These are phyloP conservation scores for Juncus inflexus DNA, from an alignment of 176 grass and related monocot genomes.

Conservation along the genomic window DNA sequence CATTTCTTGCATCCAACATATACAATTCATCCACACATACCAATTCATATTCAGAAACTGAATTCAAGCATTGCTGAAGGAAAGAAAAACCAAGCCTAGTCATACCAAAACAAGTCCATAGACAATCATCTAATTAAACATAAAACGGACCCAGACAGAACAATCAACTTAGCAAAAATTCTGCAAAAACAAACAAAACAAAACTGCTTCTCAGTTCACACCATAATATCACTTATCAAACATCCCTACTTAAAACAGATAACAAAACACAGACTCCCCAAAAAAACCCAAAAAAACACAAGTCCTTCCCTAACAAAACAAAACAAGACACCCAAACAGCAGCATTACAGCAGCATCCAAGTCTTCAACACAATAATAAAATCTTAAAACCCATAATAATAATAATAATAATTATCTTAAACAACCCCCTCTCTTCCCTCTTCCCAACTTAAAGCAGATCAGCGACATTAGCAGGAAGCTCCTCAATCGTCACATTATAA, in stretches of 20 bases:
- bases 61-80: no score
- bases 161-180: slow-evolving; percentile 52
- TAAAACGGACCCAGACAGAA: slow-evolving; percentile 36
- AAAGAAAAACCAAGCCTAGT: no score
- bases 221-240: slow-evolving; percentile 14
- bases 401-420: slow-evolving; percentile 22
- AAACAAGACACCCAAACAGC: slow-evolving; percentile 21
- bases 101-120: no score
- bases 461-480: slow-evolving; percentile 79
- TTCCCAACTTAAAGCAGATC: slow-evolving; percentile 61
- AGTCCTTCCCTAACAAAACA: slow-evolving; percentile 2
- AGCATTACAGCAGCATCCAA: neutral
- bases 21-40: no score
- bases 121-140: slow-evolving; percentile 14
- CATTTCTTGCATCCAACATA: no score
- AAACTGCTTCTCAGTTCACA: slow-evolving; percentile 13
- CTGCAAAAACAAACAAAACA: slow-evolving; percentile 40
- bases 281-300: slow-evolving; percentile 39
- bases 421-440: slow-evolving; percentile 2
- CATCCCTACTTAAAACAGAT: slow-evolving; percentile 19
- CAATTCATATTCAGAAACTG: no score
- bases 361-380: slow-evolving; percentile 14
- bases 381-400: slow-evolving; percentile 28
- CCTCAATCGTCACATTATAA: slow-evolving; percentile 82
- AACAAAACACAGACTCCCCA: neutral